phyloP scores from a whole-genome alignment of 1,284 basidiomycete genomes.

The Irpex sp. region DNA sequence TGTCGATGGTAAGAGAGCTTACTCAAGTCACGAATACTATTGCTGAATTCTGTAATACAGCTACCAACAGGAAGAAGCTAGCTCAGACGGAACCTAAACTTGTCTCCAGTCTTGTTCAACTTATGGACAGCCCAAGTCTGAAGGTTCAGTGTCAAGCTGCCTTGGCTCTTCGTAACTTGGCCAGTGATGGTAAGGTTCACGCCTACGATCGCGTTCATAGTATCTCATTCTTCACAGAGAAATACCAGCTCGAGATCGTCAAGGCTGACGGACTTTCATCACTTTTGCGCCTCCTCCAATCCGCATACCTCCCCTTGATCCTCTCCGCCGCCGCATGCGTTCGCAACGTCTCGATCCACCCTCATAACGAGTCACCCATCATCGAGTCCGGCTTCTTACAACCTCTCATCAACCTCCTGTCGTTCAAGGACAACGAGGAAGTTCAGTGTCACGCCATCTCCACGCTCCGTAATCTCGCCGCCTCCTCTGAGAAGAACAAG shows the following conservation, averaged over 20 bases:
- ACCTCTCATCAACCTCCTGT: constrained; percentile 94
- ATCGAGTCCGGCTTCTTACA: constrained; percentile 98
- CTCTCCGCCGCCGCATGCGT: constrained; percentile 99
- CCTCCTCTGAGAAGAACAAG: constrained; percentile 98
- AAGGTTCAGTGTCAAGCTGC: constrained; percentile 99
- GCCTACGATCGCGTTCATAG: neutral
- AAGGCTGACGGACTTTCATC: constrained; percentile 95
- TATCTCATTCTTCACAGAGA: constrained; percentile 68
- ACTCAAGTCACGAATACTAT: neutral
- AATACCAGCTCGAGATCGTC: constrained; percentile 99
- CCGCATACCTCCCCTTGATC: constrained; percentile 98
- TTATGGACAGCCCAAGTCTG: constrained; percentile 98
- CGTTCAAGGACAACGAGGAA: constrained; percentile 99
- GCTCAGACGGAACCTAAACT: constrained; percentile 96
- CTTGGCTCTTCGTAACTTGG: constrained; percentile 94
- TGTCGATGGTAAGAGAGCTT: constrained; percentile 78
- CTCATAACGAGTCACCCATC: constrained; percentile 98
- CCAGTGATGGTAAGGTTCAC: constrained; percentile 86
- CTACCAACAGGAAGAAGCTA: constrained; percentile 93
- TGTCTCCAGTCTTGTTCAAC: constrained; percentile 92
- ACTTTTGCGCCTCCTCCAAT: constrained; percentile 94
- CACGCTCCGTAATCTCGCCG: constrained; percentile 95
- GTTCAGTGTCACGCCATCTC: constrained; percentile 99
- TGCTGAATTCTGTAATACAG: constrained; percentile 42
- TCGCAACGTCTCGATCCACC: constrained; percentile 98